Conservation (phyloP, 1,284 basidiomycete species). For the Earliella scabrosa region DNA sequence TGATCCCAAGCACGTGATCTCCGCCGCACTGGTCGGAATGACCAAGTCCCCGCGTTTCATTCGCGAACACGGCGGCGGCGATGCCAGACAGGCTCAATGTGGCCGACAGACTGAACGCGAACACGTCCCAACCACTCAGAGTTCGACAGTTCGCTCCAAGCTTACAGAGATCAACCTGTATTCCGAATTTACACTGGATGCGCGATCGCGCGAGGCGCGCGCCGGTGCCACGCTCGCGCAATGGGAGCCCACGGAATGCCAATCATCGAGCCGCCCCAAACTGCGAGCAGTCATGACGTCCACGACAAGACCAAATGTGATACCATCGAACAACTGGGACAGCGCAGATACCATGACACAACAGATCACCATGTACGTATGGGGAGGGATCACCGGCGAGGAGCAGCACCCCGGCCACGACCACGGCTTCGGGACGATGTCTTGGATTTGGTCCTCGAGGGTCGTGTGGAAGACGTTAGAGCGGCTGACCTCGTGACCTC, state of each 20-base stretch:
- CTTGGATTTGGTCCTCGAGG: too few relatives aligned
- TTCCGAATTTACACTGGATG: background rate
- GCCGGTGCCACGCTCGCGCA: background rate
- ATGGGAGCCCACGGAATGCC: background rate
- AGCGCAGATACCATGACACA: too few relatives aligned
- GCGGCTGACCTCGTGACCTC: too few relatives aligned
- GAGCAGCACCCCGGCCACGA: too few relatives aligned
- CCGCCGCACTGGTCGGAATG: background rate
- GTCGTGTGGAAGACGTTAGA: too few relatives aligned
- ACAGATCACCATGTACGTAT: too few relatives aligned
- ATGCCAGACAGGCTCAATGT: background rate
- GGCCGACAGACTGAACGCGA: background rate
- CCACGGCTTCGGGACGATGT: too few relatives aligned
- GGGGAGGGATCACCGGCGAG: too few relatives aligned
- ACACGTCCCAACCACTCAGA: background rate
- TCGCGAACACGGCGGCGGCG: background rate
- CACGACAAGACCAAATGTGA: too few relatives aligned
- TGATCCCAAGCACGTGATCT: slow-evolving; percentile 20
- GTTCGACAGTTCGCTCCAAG: background rate
- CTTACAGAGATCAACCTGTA: background rate
- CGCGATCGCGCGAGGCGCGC: background rate
- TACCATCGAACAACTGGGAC: too few relatives aligned
- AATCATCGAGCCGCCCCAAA: too few relatives aligned
- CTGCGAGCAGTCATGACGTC: too few relatives aligned
- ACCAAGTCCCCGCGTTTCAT: slow-evolving; percentile 11